Base-by-base conservation (phyloP, 495 filamentous ascomycete genomes). In the Hypoxylon rickii region DNA sequence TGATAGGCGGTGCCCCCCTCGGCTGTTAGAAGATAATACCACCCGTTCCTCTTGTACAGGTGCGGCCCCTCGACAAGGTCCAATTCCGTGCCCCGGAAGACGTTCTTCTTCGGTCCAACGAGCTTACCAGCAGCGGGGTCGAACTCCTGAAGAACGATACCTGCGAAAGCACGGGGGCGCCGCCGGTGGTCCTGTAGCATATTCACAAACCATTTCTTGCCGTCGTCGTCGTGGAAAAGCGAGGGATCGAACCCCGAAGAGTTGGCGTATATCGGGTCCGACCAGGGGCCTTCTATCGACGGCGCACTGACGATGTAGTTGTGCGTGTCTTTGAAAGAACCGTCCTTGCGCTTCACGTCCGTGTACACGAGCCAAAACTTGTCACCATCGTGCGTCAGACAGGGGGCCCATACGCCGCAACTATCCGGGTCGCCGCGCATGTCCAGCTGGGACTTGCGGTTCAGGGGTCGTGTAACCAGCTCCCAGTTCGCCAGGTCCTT, bases 371-470 rank as follows among this genome's bases (percentile, higher is more conserved):
- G 76, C 72, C 77, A 84, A 64, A 84, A 86, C 37, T 72, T 75
- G 4, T 80, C 72, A 42, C 79, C 80, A 55, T 84, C 78, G 52
- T 86, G 80, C 1, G 75, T 75, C 12, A 85, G 70, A 51, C 81
- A 83, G 2, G 83, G 82, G n/a, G 83, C 82, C 82, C 82, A 86
- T 34, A 87, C 65, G 21, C 84, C 82, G 66, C 83, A 82, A 66
- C 78, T 80, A 69, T 83, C 74, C 18, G 79, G 79, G 50, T 77
- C 74, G 43, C 74, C 70, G 26, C 84, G 82, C 66, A 88, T 84
- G 57, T 87, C 81, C 16, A 86, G 67, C 62, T 88, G 84, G 21
- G 74, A 76, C 29, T 76, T 76, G 46, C 82, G 78, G 26, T 62
- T 85, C 40, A 87, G 65, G n/a, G 80, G 85, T 51, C 85, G 81